Evolutionary conservation across 2,329 filamentous ascomycete species (phyloP).

Genomic region (Didymella keratinophila): DNA sequence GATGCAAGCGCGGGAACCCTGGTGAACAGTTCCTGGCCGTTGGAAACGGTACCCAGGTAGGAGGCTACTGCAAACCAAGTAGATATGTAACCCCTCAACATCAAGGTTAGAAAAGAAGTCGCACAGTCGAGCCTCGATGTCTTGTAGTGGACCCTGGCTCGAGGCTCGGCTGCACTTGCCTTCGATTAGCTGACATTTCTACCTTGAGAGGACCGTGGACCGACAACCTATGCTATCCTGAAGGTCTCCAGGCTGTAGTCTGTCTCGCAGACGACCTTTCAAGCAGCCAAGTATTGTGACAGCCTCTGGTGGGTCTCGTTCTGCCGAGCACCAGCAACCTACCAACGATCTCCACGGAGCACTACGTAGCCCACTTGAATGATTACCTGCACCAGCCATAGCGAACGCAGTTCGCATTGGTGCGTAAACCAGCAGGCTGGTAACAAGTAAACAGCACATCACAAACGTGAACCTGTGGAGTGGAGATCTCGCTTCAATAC

Average conservation of each 20-base stretch:
- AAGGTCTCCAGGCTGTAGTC: neutral
- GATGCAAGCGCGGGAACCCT: constrained; percentile 11
- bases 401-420: constrained; percentile 27
- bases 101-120: neutral
- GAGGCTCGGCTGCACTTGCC: constrained; percentile 2
- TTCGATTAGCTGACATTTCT: neutral
- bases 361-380: constrained; percentile 4
- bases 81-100: neutral
- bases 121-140: neutral
- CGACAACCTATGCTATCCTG: neutral
- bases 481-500: constrained; percentile 21
- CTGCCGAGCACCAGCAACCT: neutral
- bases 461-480: constrained; percentile 21
- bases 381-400: constrained; percentile 16
- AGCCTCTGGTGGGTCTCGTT: neutral
- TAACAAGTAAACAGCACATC: constrained; percentile 25
- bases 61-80: neutral
- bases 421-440: constrained; percentile 33
- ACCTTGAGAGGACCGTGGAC: neutral
- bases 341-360: neutral
- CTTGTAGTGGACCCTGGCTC: neutral
- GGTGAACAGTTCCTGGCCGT: neutral
- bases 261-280: neutral
- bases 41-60: neutral
- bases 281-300: neutral